phyloP scores from a whole-genome alignment of 306 rosid species.

The Castanea sativa region DNA sequence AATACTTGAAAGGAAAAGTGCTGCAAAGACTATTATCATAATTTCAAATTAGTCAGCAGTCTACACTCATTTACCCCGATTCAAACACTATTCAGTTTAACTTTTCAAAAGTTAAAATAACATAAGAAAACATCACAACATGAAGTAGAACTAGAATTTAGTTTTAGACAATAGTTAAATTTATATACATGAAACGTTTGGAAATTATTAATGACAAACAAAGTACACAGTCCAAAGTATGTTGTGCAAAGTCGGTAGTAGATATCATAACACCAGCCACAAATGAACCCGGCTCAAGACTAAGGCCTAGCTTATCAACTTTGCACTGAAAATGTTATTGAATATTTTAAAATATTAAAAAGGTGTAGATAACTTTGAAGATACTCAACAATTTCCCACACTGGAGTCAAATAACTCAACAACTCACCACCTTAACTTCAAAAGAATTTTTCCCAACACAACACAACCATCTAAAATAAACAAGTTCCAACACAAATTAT shows the following conservation, averaged over 20 bases:
- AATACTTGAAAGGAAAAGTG: conserved; percentile 96
- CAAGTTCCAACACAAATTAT: too few relatives aligned
- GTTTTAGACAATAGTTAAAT: not conserved
- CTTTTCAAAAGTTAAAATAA: not conserved
- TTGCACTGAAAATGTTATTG: conserved; percentile 82
- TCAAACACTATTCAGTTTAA: not conserved
- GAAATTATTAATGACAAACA: not conserved
- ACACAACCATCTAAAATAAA: too few relatives aligned
- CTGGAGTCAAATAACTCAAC: conserved; percentile 5
- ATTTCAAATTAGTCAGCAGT: not conserved
- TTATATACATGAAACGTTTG: not conserved
- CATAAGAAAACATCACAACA: not conserved
- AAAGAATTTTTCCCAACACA: not conserved
- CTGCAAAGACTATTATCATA: conserved; percentile 56
- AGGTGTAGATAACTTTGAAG: not conserved
- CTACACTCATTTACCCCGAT: not conserved
- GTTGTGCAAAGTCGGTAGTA: conserved; percentile 92
- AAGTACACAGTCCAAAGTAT: conserved; percentile 93
- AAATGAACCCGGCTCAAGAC: conserved; percentile 99
- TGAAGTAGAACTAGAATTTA: not conserved
- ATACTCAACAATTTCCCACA: not conserved
- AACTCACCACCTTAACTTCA: conserved; percentile 1
- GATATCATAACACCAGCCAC: conserved; percentile 98
- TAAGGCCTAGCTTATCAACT: conserved; percentile 92
- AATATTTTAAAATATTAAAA: conserved; percentile 36